Percentiles rank a stretch among this genome's conserved stretches.
Evolutionary conservation across 192 early-diverging fungal species (phyloP).

Genomic region (Backusella macrospora): DNA sequence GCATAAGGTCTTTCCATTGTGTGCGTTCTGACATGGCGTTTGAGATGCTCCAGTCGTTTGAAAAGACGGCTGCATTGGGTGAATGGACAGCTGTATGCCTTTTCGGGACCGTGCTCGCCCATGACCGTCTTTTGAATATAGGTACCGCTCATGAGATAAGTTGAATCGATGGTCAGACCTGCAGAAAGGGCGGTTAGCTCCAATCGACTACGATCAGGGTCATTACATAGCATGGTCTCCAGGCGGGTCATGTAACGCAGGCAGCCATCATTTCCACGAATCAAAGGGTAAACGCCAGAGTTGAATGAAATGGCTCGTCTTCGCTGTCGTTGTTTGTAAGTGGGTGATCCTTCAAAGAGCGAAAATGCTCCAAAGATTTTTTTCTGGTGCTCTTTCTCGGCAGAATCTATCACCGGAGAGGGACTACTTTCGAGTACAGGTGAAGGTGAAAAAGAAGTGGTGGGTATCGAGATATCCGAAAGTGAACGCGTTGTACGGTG

Average conservation of each 20-base stretch:
- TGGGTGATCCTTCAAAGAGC: conserved; percentile 71
- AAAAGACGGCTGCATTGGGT: conserved; percentile 53
- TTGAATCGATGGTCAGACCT: conserved; percentile 9
- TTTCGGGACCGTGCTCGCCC: neutral
- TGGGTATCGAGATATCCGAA: neutral
- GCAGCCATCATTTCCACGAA: neutral
- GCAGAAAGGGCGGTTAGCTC: conserved; percentile 2
- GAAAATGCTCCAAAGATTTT: conserved; percentile 56
- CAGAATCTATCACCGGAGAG: neutral
- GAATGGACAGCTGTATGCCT: conserved; percentile 53
- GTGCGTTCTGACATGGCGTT: conserved; percentile 61
- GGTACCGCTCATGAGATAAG: neutral
- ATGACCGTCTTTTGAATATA: neutral
- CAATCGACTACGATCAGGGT: conserved; percentile 3
- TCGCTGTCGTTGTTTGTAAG: conserved; percentile 72
- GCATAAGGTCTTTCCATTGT: conserved; percentile 62
- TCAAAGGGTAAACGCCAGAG: neutral
- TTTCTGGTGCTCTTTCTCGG: conserved; percentile 13
- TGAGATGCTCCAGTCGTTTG: conserved; percentile 61
- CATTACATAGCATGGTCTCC: neutral
- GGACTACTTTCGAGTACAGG: neutral
- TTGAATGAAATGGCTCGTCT: conserved; percentile 44
- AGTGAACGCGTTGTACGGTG: neutral
- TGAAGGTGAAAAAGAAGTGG: neutral
- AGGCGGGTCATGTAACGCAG: conserved; percentile 10